Percentiles rank a stretch among this genome's conserved stretches.
Conservation (phyloP, 1,284 basidiomycete genomes). For the Violaceomyces palustris region DNA sequence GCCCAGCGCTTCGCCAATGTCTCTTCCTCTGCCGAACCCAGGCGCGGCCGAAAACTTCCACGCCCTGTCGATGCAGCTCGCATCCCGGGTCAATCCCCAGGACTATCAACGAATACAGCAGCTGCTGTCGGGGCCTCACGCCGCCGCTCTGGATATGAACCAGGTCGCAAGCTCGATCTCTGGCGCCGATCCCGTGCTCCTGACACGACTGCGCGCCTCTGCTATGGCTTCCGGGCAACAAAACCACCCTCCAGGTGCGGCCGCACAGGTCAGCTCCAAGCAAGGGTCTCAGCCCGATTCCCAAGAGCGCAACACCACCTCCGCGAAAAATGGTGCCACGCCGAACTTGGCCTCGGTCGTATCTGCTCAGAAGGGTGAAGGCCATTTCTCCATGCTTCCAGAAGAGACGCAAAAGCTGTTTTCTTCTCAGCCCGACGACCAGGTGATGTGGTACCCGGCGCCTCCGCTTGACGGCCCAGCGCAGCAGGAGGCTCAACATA, state of each 20-base stretch:
- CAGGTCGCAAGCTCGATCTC: slow-evolving; percentile 18
- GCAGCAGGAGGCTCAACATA: slow-evolving; percentile 27
- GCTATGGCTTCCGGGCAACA: no score
- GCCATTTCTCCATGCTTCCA: slow-evolving; percentile 28
- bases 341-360: no score
- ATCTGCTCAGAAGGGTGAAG: slow-evolving; percentile 32
- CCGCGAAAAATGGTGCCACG: no score
- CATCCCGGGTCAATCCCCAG: slow-evolving; percentile 16
- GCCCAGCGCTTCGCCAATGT: background rate
- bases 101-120: slow-evolving; percentile 23
- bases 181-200: slow-evolving; percentile 16
- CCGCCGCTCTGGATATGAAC: slow-evolving; percentile 19
- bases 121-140: slow-evolving; percentile 20
- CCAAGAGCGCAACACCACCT: no score
- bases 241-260: no score
- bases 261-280: no score
- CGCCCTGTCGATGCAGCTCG: slow-evolving; percentile 15
- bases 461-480: slow-evolving; percentile 31
- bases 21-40: background rate
- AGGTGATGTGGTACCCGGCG: slow-evolving; percentile 40
- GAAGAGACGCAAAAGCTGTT: slow-evolving; percentile 30
- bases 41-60: slow-evolving; percentile 17
- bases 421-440: slow-evolving; percentile 26
- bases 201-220: slow-evolving; percentile 20
- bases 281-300: no score